Evolutionary conservation across 2,329 filamentous ascomycete genomes (phyloP).

Genomic region (Colletotrichum neosansevieriae): DNA sequence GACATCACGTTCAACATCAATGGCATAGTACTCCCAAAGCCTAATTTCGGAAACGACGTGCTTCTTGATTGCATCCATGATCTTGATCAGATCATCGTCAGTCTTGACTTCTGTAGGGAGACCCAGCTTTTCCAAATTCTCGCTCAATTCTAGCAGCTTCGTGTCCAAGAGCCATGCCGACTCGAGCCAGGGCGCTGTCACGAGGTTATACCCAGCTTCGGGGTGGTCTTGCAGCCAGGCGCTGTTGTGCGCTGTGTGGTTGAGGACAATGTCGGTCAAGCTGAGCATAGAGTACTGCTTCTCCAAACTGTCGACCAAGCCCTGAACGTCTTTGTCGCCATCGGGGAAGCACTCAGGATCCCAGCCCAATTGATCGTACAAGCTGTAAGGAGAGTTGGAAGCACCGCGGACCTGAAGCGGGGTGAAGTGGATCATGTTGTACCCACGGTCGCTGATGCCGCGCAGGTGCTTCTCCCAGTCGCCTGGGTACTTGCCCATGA

Average conservation of each 20-base stretch:
- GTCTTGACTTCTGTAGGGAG: constrained; percentile 80
- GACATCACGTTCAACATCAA: constrained; percentile 81
- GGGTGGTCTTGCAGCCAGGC: constrained; percentile 95
- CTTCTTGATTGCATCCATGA: constrained; percentile 88
- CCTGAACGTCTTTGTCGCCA: constrained; percentile 84
- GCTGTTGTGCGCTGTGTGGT: constrained; percentile 97
- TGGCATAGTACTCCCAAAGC: constrained; percentile 93
- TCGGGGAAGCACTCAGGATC: constrained; percentile 85
- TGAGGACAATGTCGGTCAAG: constrained; percentile 96
- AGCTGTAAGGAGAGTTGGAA: constrained; percentile 97
- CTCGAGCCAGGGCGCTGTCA: constrained; percentile 84
- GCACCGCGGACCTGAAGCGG: constrained; percentile 88
- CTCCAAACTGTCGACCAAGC: constrained; percentile 85
- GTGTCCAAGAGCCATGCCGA: constrained; percentile 73
- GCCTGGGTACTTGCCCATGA: constrained; percentile 91
- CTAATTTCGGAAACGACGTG: constrained; percentile 82
- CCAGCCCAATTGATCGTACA: constrained; percentile 92
- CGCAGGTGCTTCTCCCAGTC: constrained; percentile 92
- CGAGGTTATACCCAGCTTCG: constrained; percentile 93
- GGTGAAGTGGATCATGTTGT: constrained; percentile 99
- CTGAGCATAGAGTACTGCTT: constrained; percentile 86
- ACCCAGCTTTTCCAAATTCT: constrained; percentile 75
- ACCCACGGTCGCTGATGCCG: constrained; percentile 90
- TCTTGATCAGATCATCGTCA: constrained; percentile 77
- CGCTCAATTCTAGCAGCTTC: constrained; percentile 80